These are phyloP conservation scores for Stephania japonica DNA, from an alignment of 164 flowering plant genomes.

Conservation along the genomic window DNA sequence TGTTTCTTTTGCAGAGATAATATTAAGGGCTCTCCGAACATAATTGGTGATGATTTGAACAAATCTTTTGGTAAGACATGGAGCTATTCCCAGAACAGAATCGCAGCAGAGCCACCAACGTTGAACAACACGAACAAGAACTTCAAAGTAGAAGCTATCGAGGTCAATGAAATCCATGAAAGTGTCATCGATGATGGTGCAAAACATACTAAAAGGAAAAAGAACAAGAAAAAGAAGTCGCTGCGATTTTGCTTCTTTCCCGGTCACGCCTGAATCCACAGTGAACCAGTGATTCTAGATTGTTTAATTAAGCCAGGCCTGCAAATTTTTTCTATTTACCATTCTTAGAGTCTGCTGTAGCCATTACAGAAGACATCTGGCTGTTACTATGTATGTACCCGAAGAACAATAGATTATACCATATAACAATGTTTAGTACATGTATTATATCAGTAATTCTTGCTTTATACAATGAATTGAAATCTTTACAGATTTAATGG, in stretches of 20 bases:
- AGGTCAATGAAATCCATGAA: constrained; percentile 21
- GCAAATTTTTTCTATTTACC: not conserved
- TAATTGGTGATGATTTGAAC: constrained; percentile 7
- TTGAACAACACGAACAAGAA: constrained; percentile 11
- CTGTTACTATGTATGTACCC: not conserved
- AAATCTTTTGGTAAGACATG: constrained; percentile 17
- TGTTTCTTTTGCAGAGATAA: constrained; percentile 26
- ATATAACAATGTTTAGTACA: not conserved
- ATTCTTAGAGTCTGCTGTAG: not conserved
- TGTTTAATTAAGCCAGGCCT: not conserved
- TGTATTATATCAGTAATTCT: not conserved
- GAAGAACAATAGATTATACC: not conserved
- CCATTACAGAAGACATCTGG: not conserved
- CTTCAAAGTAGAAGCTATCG: constrained; percentile 1
- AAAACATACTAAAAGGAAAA: constrained; percentile 1
- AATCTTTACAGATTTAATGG: not conserved
- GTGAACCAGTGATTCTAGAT: not conserved
- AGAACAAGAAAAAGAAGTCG: constrained; percentile 15
- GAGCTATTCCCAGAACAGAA: constrained; percentile 17
- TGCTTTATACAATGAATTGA: not conserved
- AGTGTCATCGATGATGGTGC: constrained; percentile 11
- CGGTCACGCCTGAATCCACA: not conserved
- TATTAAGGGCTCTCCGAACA: constrained; percentile 30
- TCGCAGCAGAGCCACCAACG: constrained; percentile 11
- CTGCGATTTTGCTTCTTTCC: constrained; percentile 32